A percentile compares a stretch with the other conserved stretches of the same genome.
These are phyloP conservation scores for Leersia perrieri DNA, from an alignment of 176 grass and related monocot species.

Conservation along the genomic window DNA sequence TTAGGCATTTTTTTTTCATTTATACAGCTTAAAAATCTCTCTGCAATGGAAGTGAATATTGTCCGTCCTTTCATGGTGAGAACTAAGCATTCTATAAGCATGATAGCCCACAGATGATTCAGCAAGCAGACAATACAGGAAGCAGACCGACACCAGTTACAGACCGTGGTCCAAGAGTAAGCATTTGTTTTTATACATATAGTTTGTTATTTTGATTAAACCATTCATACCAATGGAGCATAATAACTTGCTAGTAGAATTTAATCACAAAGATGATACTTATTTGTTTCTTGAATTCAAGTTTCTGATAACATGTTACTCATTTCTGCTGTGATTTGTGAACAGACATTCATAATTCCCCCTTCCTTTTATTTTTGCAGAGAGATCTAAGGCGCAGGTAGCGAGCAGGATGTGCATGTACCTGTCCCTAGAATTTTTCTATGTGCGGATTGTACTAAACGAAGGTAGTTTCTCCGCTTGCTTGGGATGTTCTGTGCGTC, in stretches of 20 bases:
- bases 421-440: not conserved
- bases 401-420: not conserved
- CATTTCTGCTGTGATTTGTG: not conserved
- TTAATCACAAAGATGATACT: slow-evolving; percentile 4
- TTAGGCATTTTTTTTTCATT: not conserved
- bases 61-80: slow-evolving; percentile 92
- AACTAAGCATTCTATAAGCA: slow-evolving; percentile 92
- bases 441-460: not conserved
- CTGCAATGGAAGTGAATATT: slow-evolving; percentile 98
- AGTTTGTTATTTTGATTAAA: too few relatives aligned
- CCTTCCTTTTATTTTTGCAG: slow-evolving; percentile 44
- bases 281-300: not conserved
- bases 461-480: not conserved
- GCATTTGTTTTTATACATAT: slow-evolving; percentile 11
- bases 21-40: slow-evolving; percentile 92
- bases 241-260: not conserved
- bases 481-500: slow-evolving; percentile 3
- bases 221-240: not conserved
- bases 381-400: slow-evolving; percentile 72
- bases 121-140: slow-evolving; percentile 55
- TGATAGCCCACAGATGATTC: slow-evolving; percentile 86
- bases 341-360: not conserved
- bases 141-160: slow-evolving; percentile 44
- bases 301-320: too few relatives aligned
- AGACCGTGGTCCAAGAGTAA: slow-evolving; percentile 71